phyloP scores from a whole-genome alignment of 2,329 filamentous ascomycete genomes.

The Ascocoryne sarcoides region DNA sequence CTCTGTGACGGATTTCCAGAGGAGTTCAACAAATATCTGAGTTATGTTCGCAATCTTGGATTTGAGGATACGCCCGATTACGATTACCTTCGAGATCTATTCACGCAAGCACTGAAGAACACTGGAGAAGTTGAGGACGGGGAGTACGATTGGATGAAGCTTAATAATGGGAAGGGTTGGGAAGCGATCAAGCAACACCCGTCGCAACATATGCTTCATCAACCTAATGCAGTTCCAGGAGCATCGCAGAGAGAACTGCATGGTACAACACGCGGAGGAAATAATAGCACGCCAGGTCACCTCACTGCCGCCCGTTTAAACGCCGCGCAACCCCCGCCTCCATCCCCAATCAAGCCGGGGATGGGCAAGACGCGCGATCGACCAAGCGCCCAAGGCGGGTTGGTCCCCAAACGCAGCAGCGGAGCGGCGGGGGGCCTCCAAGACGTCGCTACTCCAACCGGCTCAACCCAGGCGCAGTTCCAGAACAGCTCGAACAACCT shows the following conservation, averaged over 20 bases:
- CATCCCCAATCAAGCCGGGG: constrained; percentile 64
- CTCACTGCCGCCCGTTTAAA: constrained; percentile 86
- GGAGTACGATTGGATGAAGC: constrained; percentile 99
- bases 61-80: constrained; percentile 99
- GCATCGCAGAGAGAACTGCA: constrained; percentile 80
- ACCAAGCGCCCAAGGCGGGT: constrained; percentile 68
- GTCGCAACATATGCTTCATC: constrained; percentile 64
- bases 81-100: constrained; percentile 91
- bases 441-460: constrained; percentile 75
- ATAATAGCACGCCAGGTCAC: constrained; percentile 42
- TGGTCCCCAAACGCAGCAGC: constrained; percentile 68
- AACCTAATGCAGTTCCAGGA: constrained; percentile 69
- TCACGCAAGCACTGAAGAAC: constrained; percentile 92
- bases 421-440: constrained; percentile 58
- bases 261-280: constrained; percentile 57
- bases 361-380: constrained; percentile 65
- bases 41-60: constrained; percentile 92
- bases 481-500: constrained; percentile 91
- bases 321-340: constrained; percentile 82
- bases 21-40: constrained; percentile 96
- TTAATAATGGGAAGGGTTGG: constrained; percentile 86
- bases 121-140: constrained; percentile 92
- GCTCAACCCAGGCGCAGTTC: constrained; percentile 92
- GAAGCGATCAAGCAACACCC: constrained; percentile 66
- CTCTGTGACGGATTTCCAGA: constrained; percentile 93